Evolutionary conservation across 2,329 filamentous ascomycete species (phyloP), one percentile per base, ranked within the genome.

Genomic region (Rhytidhysteron rufulum): DNA sequence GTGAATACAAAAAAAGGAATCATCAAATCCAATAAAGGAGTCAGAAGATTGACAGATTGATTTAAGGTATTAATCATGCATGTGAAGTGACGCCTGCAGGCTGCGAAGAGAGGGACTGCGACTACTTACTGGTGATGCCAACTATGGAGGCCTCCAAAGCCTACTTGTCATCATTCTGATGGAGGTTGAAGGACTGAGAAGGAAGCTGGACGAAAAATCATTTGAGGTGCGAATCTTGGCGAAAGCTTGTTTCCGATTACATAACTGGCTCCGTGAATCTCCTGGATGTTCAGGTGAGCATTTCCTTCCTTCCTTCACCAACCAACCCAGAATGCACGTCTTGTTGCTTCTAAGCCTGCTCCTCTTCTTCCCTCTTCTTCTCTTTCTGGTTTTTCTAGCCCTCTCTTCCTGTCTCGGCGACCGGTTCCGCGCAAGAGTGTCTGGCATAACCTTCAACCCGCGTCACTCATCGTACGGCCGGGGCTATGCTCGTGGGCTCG

Each of bases 1-100:
- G 64, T 65, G 53, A 66, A 67, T 58, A 62, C 58, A 58, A 62
- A 60, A 50, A 51, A 47, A 68, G 53, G 45, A 54, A 68, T 76
- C 70, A 66, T 78, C 73, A 74, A 70, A 63, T 68, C 67, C 71
- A 63, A 51, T 34, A 21, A 42, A 33, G 70, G 70, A 68, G 71
- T 87, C 83, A 85, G 84, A 75, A 81, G 84, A 88, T 87, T 88
- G 84, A 88, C 84, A 88, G 84, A 88, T 86, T 60, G 56, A 80
- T 72, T 71, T 70, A 70, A 61, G 74, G 70, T 80, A 80, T 82
- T 86, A 83, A 85, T 86, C 69, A 69, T 69, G 41, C 45, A 30
- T n/a, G 15, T 18, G 22, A 11, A 16, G 17, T n/a, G 20, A 35
- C 11, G 33, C 4, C 24, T 21, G 17, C 5, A 20, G 19, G 11